A percentile compares a stretch with the other conserved stretches of the same genome.
Evolutionary conservation across 1,139 yeast species (phyloP).

Genomic region (Suzukiozyma palmioleophila): DNA sequence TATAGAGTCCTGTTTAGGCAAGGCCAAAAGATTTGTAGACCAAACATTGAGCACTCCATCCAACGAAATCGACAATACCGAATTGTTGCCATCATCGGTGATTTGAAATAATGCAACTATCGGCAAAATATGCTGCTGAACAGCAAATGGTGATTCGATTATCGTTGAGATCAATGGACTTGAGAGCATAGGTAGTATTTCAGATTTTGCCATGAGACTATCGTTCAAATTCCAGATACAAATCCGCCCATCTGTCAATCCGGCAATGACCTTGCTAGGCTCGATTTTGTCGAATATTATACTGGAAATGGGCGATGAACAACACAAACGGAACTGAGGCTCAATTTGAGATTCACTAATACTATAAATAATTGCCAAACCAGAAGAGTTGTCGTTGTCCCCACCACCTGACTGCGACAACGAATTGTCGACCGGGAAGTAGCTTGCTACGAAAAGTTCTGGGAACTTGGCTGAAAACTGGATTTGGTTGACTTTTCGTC

Average conservation of each 20-base stretch:
- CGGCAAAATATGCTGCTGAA: constrained; percentile 7
- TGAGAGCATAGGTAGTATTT: constrained; percentile 24
- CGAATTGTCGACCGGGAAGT: constrained; percentile 9
- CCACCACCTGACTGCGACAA: background rate
- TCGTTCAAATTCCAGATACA: constrained; percentile 36
- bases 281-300: constrained; percentile 35
- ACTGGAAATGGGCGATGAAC: constrained; percentile 39
- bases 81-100: constrained; percentile 21
- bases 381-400: constrained; percentile 19
- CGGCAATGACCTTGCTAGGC: constrained; percentile 30
- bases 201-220: constrained; percentile 12
- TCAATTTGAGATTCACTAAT: constrained; percentile 9
- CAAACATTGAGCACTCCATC: constrained; percentile 37
- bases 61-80: constrained; percentile 27
- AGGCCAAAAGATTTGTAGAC: constrained; percentile 36
- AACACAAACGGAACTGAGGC: constrained; percentile 49
- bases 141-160: constrained; percentile 3
- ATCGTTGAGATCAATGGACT: constrained; percentile 19
- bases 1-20: constrained; percentile 23
- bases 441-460: constrained; percentile 39
- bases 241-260: constrained; percentile 32
- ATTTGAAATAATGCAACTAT: constrained; percentile 14
- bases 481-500: constrained; percentile 23
- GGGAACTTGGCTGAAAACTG: constrained; percentile 39
- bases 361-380: constrained; percentile 34